phyloP scores from a whole-genome alignment of 352 stramenopile genomes.

The Globisporangium canariense region DNA sequence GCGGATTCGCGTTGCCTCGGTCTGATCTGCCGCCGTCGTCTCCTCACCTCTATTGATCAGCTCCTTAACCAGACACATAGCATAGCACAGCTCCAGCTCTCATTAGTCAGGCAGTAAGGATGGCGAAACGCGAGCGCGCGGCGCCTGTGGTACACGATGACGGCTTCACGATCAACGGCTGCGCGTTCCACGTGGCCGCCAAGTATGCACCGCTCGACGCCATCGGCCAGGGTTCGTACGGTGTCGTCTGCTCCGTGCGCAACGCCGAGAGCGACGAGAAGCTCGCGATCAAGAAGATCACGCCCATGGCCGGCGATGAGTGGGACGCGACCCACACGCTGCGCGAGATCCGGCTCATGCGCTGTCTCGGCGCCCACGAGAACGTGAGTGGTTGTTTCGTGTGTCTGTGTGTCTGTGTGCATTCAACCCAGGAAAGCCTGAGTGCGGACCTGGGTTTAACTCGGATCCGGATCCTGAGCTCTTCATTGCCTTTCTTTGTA shows the following conservation, averaged over 20 bases:
- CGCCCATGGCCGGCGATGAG: slow-evolving; percentile 86
- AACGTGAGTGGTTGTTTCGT: slow-evolving; percentile 50
- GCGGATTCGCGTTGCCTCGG: slow-evolving; percentile 10
- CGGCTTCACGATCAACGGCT: slow-evolving; percentile 83
- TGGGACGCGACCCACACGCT: slow-evolving; percentile 89
- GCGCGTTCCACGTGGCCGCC: slow-evolving; percentile 73
- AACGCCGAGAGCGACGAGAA: slow-evolving; percentile 79
- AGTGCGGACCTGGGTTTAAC: background rate
- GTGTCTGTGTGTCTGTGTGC: background rate
- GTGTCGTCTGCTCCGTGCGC: slow-evolving; percentile 88
- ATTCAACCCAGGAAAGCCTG: too few species aligned
- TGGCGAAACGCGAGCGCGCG: slow-evolving; percentile 63
- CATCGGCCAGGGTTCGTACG: slow-evolving; percentile 93
- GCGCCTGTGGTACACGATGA: slow-evolving; percentile 58
- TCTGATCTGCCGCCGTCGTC: slow-evolving; percentile 4
- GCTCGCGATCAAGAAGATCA: slow-evolving; percentile 93
- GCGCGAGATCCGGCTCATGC: slow-evolving; percentile 89
- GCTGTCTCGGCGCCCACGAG: slow-evolving; percentile 86
- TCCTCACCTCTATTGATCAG: background rate
- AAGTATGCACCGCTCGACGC: slow-evolving; percentile 85
- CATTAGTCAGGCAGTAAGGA: slow-evolving; percentile 11
- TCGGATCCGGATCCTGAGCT: background rate
- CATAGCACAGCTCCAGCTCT: background rate
- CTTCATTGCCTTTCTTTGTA: background rate
- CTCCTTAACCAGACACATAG: background rate